phyloP scores from a whole-genome alignment of 2,329 filamentous ascomycete species.

The Piedraia hortae region DNA sequence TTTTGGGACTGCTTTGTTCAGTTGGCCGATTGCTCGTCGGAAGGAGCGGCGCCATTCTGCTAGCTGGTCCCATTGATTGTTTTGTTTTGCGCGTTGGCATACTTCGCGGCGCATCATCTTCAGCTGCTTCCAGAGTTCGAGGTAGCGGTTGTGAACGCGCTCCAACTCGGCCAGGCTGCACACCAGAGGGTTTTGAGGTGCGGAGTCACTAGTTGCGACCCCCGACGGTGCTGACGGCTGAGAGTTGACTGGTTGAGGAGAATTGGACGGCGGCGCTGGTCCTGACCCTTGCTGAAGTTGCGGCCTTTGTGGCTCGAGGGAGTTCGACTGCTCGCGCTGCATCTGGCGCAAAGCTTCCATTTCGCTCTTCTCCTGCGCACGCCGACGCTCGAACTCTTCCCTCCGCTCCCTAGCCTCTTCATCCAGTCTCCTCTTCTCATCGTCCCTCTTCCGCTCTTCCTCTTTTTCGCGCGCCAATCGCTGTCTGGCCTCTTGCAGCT shows the following conservation, averaged over 20 bases:
- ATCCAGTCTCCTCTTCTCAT: constrained; percentile 13
- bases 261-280: not conserved
- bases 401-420: constrained; percentile 7
- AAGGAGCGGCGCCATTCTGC: constrained; percentile 42
- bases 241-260: constrained; percentile 1
- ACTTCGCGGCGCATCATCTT: constrained; percentile 31
- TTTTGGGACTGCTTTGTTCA: constrained; percentile 32
- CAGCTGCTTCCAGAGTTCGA: constrained; percentile 36
- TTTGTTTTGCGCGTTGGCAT: constrained; percentile 20
- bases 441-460: constrained; percentile 11
- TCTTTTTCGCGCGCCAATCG: constrained; percentile 12
- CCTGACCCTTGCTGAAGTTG: constrained; percentile 7
- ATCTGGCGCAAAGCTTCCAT: constrained; percentile 5
- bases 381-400: constrained; percentile 4
- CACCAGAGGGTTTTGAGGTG: constrained; percentile 1
- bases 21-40: constrained; percentile 43
- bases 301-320: constrained; percentile 10
- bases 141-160: constrained; percentile 21
- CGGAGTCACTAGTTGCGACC: not conserved
- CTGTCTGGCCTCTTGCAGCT: constrained; percentile 16
- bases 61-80: constrained; percentile 29
- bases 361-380: no score
- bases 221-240: not conserved
- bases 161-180: constrained; percentile 11
- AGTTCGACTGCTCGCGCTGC: constrained; percentile 5